Evolutionary conservation across 2,329 filamentous ascomycete genomes (phyloP).

Genomic region (Cladosporium cucumerinum): DNA sequence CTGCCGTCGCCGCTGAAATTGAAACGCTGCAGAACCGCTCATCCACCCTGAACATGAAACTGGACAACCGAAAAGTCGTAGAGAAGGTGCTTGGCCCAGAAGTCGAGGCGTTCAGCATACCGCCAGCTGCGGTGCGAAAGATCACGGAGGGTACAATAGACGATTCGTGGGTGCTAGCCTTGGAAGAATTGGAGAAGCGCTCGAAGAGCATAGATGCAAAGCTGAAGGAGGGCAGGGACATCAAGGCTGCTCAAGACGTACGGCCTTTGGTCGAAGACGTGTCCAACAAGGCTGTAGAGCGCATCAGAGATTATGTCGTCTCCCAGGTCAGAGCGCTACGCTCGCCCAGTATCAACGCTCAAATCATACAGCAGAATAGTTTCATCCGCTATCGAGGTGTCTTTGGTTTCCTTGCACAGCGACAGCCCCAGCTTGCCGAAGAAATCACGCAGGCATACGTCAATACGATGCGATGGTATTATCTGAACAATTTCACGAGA

Average conservation of each 20-base stretch:
- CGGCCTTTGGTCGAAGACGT: conserved; percentile 82
- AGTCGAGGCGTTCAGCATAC: conserved; percentile 87
- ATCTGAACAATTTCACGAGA: conserved; percentile 82
- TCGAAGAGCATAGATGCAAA: conserved; percentile 68
- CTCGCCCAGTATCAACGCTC: conserved; percentile 93
- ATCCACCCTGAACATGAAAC: conserved; percentile 71
- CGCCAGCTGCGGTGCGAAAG: conserved; percentile 76
- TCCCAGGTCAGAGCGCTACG: conserved; percentile 90
- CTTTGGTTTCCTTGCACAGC: conserved; percentile 77
- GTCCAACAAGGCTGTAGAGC: conserved; percentile 82
- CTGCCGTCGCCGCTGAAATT: conserved; percentile 88
- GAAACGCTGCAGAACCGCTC: conserved; percentile 89
- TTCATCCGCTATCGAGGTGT: conserved; percentile 86
- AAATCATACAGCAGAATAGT: conserved; percentile 91
- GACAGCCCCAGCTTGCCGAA: conserved; percentile 77
- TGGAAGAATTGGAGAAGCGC: conserved; percentile 80
- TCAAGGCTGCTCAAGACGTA: conserved; percentile 78
- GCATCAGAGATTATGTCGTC: conserved; percentile 91
- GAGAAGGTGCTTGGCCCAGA: conserved; percentile 84
- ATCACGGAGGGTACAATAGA: conserved; percentile 88
- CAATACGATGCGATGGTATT: conserved; percentile 99
- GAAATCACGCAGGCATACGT: conserved; percentile 92
- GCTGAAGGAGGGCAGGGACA: conserved; percentile 56
- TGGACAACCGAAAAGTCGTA: conserved; percentile 85
- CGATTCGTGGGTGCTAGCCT: conserved; percentile 77